Base-by-base conservation (phyloP, 2,329 filamentous ascomycete species). In the Talaromyces sp. region DNA sequence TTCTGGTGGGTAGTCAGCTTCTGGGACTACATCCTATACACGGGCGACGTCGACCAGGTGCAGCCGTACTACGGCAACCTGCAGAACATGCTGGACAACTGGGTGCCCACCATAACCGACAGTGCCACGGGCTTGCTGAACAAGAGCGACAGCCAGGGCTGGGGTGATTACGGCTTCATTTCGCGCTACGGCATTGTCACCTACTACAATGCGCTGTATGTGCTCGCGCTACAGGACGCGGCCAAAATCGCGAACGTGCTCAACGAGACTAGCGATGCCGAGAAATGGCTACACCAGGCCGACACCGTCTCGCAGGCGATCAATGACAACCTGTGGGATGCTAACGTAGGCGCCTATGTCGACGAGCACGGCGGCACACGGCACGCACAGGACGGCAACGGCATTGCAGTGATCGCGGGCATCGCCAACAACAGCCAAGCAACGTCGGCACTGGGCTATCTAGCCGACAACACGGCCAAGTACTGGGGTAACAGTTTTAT, bases 131-230 rank as follows among this genome's bases (percentile, higher is more conserved):
- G 69, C 0, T 72, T 81, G 0, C 70, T 84, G 2, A 70, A 75
- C 19, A 81, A 81, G 58, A 74, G 73, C 1, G 71, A 69, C 7
- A 32, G 31, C 10, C 31, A 11, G 31, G 72, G 71, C 1, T 81
- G 81, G 60, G 81, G 81, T 3, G 81, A 84, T 65, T 84, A 79
- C 63, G 81, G 80, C 0, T 84, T 84, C 64, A 67, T 83, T 1
- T 73, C 75, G 1, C 75, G 81, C 4, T 74, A 69, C 24, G 81
- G 81, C 0, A 70, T 78, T 1, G 76, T 82, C 24, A 82, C 80
- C 0, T 84, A 84, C 62, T 83, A 82, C 74, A 83, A 65, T 38
- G 57, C 64, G n/a, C 59, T 65, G 1, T 65, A 65, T 19, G 62
- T 62, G n/a, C 64, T 61, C 19, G 62, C 64, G 13, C 49, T 65